Base-by-base conservation (phyloP, 2,329 filamentous ascomycete species). In the Sporothrix schenckii region DNA sequence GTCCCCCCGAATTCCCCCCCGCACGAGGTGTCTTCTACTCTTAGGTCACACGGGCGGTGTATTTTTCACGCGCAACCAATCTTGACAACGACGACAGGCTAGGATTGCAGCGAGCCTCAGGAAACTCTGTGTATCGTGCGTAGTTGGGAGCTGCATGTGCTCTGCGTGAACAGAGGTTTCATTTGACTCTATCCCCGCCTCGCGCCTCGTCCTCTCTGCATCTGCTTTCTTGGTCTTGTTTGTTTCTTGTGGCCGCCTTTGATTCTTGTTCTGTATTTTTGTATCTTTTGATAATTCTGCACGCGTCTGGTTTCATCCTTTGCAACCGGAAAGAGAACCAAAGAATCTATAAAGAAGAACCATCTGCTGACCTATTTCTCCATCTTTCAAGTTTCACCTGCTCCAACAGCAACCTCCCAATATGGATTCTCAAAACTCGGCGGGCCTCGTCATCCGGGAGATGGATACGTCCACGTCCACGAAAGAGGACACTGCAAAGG, bases 371-470 rank as follows among this genome's bases (percentile, higher is more conserved):
- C 67, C 11, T 27, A 34, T 19, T 61, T 19, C 39, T 7, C 14
- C 24, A 4, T 61, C 16, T 60, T n/a, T 24, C 6, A 34, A 58
- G 66, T 11, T 58, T 41, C 50, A 58, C 34, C 50, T 68, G 66
- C 52, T 24, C 24, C 24, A 19, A 41, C 10, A 24, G 3, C 21
- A 10, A 41, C 19, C 21, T 16, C 21, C 19, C 5, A 30, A 5
- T 9, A 78, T 77, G 76, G 76, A 76, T 4, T 73, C 75, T 1
- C 70, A 74, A 34, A 74, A 73, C n/a, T 72, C 74, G 19, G 71
- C 71, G 7, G 63, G 72, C 11, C 66, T 73, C 56, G 74, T 74
- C 24, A 72, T 75, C 56, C 74, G 75, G 30, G 75, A 76, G 50
- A 72, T 69, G 13, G 75, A 74, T 11, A 72, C 72, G 3, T 60